Evolutionary conservation across 495 filamentous ascomycete species (phyloP), one percentile per base, ranked within the genome.

Genomic region (Talaromyces liani): DNA sequence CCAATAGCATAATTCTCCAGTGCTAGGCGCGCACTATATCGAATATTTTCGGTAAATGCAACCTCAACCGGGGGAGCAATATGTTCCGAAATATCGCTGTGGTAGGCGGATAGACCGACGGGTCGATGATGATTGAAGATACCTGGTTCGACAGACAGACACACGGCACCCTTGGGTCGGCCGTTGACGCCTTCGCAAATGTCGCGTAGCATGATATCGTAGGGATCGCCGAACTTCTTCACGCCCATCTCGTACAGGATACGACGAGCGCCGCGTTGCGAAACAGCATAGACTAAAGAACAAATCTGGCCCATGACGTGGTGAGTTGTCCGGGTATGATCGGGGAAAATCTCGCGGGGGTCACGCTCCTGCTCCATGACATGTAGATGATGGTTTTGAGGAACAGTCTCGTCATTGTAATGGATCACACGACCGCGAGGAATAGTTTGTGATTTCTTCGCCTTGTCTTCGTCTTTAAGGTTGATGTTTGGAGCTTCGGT

Each of bases 281-380:
- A 81, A 2, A 87, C 74, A 0, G 83, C 84, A 68, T 88, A 88
- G 22, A 78, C 73, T 60, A 79, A 77, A 6, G 78, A 75, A 71
- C 83, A 87, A 27, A 84, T 75, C n/a, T 73, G 76, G 24, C 76
- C 75, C 22, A 69, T 74, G 14, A 75, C 68, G 31, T 72, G 69
- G 67, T 82, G 82, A 20, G 81, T 70, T 41, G 81, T 67, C 16
- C 83, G 82, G 2, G 78, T 78, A 65, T 73, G 68, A 22, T 77
- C 71, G 20, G 75, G 76, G 60, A 62, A 62, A 1, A 62, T 62
- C 16, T 62, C 60, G 18, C 60, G 60, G 0, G 60, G 60, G 8
- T 62, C 60, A 5, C 41, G 45, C 29, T 62, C 60, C 45, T 62
- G 60, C 16, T 62, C 60, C 60, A 62, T 62, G 2, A 62, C 45